Base-by-base conservation (phyloP, 1,284 basidiomycete species). In the Cystobasidium slooffiae region DNA sequence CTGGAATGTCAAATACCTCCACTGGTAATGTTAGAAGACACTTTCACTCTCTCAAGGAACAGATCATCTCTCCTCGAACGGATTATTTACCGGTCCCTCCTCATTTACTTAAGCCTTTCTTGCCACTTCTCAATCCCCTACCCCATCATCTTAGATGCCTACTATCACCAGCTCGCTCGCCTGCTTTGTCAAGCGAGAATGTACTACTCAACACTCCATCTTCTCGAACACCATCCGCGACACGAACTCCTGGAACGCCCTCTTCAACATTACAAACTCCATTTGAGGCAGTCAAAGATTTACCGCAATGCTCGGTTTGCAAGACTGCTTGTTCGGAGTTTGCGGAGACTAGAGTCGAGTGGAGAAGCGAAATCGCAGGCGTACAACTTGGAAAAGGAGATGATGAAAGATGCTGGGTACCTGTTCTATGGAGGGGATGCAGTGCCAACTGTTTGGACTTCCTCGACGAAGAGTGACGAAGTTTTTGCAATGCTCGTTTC, bases 321-420 rank as follows among this genome's bases (percentile, higher is more conserved):
- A 75, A 72, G 22, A 55, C 55, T 10, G 52, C 75, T 0, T 80
- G 77, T 59, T 68, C 65, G 52, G 9, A 46, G 5, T 77, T 66
- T n/a, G 78, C 78, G 8, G 76, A 78, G 18, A 75, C 76, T 66
- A 70, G 78, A 2, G n/a, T 79, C 39, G 79, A 80, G 55, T 80
- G 79, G 79, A 75, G 78, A 14, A 53, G 70, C 12, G 75, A 77
- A 55, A 53, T 67, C 44, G 46, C 72, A 22, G 44, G 53, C 24
- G 18, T 43, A 7, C 14, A 62, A 46, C 9, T 59, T 39, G 37
- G 24, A 53, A 64, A 61, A 64, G 16, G 39, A 41, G 55, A 68
- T 68, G 56, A 61, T 62, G 41, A 31, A 7, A 61, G 51, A 47
- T 68, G 58, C 41, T 68, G 59, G 20, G 73, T 80, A 43, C 79